A percentile compares a stretch with the other conserved stretches of the same genome.
phyloP scores from a whole-genome alignment of 805 yeast genomes.

The Starmerella lactis-condensi region DNA sequence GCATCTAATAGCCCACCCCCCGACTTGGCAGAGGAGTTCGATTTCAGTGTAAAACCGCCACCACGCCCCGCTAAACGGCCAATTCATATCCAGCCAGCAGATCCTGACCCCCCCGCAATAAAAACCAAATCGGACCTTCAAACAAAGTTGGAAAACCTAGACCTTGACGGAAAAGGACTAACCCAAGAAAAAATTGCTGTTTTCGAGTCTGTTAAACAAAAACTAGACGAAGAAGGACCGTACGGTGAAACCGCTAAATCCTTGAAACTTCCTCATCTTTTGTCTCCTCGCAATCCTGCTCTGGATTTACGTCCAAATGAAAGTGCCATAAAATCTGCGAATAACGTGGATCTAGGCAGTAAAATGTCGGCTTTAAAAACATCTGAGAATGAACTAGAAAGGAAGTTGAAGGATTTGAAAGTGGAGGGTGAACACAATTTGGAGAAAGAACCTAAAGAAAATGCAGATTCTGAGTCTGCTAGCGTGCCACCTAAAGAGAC shows the following conservation, averaged over 20 bases:
- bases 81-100: constrained; percentile 9
- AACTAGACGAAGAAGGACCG: constrained; percentile 11
- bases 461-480: too few relatives aligned
- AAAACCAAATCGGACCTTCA: constrained; percentile 3
- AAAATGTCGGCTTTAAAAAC: too few relatives aligned
- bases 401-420: too few relatives aligned
- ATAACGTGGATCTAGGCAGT: too few relatives aligned
- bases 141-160: constrained; percentile 6
- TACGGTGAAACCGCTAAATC: constrained; percentile 9
- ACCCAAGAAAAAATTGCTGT: constrained; percentile 5
- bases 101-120: constrained; percentile 6
- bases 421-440: too few relatives aligned
- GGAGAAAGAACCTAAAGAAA: too few relatives aligned
- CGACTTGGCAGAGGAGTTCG: too few relatives aligned
- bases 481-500: too few relatives aligned
- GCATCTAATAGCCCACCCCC: too few relatives aligned
- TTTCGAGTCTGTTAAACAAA: constrained; percentile 3
- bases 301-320: constrained; percentile 7
- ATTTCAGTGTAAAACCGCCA: background rate
- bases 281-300: too few relatives aligned
- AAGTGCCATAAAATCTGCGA: too few relatives aligned
- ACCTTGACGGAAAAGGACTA: constrained; percentile 4
- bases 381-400: too few relatives aligned
- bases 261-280: constrained; percentile 3
- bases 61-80: constrained; percentile 2